Conservation (phyloP, 1,284 basidiomycete genomes). For the Naganishia sp. region DNA sequence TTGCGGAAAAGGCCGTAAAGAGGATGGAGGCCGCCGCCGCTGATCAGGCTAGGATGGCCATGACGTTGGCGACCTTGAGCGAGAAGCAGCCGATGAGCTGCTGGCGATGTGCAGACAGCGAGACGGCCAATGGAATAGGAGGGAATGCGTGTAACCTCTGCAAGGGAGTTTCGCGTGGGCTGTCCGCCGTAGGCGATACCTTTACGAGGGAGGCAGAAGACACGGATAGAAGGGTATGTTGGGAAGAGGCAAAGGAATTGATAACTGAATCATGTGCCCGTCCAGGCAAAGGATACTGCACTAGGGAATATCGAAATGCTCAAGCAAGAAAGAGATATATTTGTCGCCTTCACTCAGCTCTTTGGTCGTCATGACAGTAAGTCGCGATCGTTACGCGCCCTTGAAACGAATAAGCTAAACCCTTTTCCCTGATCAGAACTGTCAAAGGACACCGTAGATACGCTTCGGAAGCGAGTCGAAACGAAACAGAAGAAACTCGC, state of each 20-base stretch:
- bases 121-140: conserved; percentile 35
- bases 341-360: conserved; percentile 77
- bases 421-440: conserved; percentile 49
- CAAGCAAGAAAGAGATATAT: conserved; percentile 81
- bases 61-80: conserved; percentile 73
- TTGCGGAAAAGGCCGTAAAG: conserved; percentile 80
- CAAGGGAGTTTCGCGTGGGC: conserved; percentile 71
- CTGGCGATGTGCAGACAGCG: conserved; percentile 63
- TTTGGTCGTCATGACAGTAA: conserved; percentile 68
- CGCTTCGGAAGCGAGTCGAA: conserved; percentile 80
- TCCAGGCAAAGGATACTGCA: conserved; percentile 30
- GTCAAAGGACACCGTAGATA: conserved; percentile 79
- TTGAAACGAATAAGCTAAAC: no score
- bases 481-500: conserved; percentile 72
- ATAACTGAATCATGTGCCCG: not conserved
- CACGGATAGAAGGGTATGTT: conserved; percentile 72
- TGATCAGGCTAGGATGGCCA: conserved; percentile 75
- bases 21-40: conserved; percentile 82
- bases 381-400: not conserved
- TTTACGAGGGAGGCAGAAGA: conserved; percentile 74
- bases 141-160: conserved; percentile 73
- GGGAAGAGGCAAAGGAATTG: not conserved
- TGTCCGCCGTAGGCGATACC: conserved; percentile 68
- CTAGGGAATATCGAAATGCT: conserved; percentile 42
- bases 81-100: conserved; percentile 58